A percentile compares a stretch with the other conserved stretches of the same genome.
Conservation (phyloP, 495 filamentous ascomycete species). For the Pseudomonodictys pantanalensis region DNA sequence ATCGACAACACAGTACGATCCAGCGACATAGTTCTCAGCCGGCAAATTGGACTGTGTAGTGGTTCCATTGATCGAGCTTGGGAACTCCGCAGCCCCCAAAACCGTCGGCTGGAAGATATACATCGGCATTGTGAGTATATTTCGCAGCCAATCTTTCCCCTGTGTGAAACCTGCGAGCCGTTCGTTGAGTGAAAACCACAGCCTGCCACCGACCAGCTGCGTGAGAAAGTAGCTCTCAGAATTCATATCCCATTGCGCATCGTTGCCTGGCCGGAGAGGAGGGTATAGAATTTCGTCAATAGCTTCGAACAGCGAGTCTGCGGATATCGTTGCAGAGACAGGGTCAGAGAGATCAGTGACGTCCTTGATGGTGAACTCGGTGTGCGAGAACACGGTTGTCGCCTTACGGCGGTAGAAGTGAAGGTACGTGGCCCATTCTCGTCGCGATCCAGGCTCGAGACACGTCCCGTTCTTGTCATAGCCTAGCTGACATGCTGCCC, state of each 20-base stretch:
- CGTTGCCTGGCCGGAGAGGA: constrained; percentile 1
- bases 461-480: constrained; percentile 8
- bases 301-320: constrained; percentile 3
- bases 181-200: constrained; percentile 1
- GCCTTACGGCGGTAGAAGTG: constrained; percentile 12
- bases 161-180: background rate
- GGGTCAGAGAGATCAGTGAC: background rate
- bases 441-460: background rate
- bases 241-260: constrained; percentile 4
- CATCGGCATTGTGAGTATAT: constrained; percentile 6
- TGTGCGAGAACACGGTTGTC: constrained; percentile 7
- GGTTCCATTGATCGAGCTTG: background rate
- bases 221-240: constrained; percentile 13
- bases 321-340: constrained; percentile 4
- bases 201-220: background rate
- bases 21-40: constrained; percentile 13
- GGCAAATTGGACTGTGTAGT: constrained; percentile 8
- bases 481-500: constrained; percentile 6
- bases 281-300: constrained; percentile 13
- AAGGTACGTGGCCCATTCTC: constrained; percentile 5
- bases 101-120: constrained; percentile 19
- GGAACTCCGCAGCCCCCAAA: background rate
- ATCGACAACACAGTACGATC: constrained; percentile 3
- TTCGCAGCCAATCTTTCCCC: constrained; percentile 6
- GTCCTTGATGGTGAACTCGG: constrained; percentile 2